Percentiles rank a stretch among this genome's conserved stretches.
These are phyloP conservation scores for Aspergillus fischeri DNA, from an alignment of 2,329 filamentous ascomycete genomes.

Conservation along the genomic window DNA sequence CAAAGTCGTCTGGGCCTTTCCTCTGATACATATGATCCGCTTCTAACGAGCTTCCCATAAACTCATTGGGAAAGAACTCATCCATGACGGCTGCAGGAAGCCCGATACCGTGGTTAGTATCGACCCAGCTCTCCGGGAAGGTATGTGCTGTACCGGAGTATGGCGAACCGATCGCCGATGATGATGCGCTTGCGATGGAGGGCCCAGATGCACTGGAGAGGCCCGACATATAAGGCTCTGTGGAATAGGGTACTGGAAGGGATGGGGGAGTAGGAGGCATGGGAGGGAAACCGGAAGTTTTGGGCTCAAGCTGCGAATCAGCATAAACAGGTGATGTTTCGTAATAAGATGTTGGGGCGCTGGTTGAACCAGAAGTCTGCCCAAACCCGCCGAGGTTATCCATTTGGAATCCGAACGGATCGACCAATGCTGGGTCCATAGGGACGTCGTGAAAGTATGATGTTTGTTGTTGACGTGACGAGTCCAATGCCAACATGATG, in stretches of 20 bases:
- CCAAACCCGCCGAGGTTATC: constrained; percentile 22
- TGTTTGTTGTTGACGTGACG: constrained; percentile 27
- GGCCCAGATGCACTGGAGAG: constrained; percentile 59
- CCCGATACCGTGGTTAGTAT: constrained; percentile 50
- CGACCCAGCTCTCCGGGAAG: constrained; percentile 57
- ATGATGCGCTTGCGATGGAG: constrained; percentile 56
- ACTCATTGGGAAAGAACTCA: constrained; percentile 55
- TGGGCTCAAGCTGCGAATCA: constrained; percentile 24
- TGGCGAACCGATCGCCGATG: constrained; percentile 65
- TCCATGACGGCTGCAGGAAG: constrained; percentile 61
- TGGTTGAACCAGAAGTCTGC: constrained; percentile 19
- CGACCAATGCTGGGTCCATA: constrained; percentile 30
- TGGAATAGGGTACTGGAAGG: constrained; percentile 23
- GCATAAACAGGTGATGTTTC: constrained; percentile 23
- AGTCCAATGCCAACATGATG: constrained; percentile 33
- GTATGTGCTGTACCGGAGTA: constrained; percentile 59
- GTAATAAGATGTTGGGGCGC: constrained; percentile 24
- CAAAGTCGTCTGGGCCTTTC: constrained; percentile 39
- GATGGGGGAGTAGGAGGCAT: constrained; percentile 33
- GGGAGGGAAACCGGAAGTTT: constrained; percentile 23
- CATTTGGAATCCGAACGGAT: constrained; percentile 28
- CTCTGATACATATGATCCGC: constrained; percentile 40
- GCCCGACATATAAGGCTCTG: constrained; percentile 50
- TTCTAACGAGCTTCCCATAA: constrained; percentile 44
- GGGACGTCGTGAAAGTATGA: constrained; percentile 28